phyloP scores from a whole-genome alignment of 768 basidiomycete genomes.

The Boletus edulis region DNA sequence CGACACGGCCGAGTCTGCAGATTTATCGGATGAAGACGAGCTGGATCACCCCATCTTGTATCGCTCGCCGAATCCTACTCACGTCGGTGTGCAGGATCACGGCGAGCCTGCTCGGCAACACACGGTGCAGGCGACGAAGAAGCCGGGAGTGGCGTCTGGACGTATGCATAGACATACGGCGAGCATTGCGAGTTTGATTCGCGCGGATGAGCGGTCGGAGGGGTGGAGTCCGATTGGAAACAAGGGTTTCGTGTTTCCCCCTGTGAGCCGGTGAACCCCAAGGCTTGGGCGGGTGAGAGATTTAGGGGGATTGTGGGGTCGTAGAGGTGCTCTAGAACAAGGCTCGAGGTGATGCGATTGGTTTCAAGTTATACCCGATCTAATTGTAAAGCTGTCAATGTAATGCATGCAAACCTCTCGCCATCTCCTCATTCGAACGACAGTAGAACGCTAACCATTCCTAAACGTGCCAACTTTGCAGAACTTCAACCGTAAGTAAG shows the following conservation, averaged over 20 bases:
- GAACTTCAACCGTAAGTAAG: too few species aligned
- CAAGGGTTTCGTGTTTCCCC: conserved; percentile 51
- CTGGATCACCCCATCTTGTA: conserved; percentile 47
- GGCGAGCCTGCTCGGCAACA: background rate
- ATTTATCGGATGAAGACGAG: conserved; percentile 2
- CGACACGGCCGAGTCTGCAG: conserved; percentile 43
- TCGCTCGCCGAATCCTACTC: conserved; percentile 54
- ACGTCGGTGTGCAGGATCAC: background rate
- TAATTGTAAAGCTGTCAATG: background rate
- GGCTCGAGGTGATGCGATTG: background rate
- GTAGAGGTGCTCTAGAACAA: background rate
- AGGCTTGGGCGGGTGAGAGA: background rate
- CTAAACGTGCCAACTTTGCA: too few species aligned
- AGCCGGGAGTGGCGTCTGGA: conserved; percentile 13
- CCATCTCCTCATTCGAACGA: too few species aligned
- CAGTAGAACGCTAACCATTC: too few species aligned
- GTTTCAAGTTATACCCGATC: conserved; percentile 15
- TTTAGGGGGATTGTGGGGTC: background rate
- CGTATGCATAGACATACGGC: conserved; percentile 75
- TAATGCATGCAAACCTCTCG: background rate
- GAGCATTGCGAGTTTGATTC: conserved; percentile 78
- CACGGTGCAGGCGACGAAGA: conserved; percentile 10
- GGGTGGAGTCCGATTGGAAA: conserved; percentile 76
- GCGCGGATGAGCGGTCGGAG: conserved; percentile 72
- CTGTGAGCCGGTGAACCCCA: conserved; percentile 28